Base-by-base conservation (phyloP, 768 basidiomycete genomes). In the Aureoboletus auriporus region DNA sequence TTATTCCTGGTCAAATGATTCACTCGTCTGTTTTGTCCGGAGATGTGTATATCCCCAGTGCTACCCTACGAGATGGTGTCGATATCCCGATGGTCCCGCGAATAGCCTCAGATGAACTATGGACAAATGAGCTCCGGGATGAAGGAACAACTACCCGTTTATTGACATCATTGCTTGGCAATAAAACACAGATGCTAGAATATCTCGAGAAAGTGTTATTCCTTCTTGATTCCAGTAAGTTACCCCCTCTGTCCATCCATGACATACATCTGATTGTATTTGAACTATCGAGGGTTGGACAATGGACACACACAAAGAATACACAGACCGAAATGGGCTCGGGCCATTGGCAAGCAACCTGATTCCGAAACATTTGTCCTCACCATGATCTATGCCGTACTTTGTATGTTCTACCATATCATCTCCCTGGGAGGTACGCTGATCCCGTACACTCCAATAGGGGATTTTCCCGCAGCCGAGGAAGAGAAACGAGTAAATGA, bases 181-280 rank as follows among this genome's bases (percentile, higher is more conserved):
- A 23, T 23, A 23, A 23, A 23, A 23, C 20, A 23, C 20, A 23
- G 20, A 23, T 23, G 20, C 20, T 23, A 4, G 20, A 23, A 23
- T 54, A 28, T 10, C 39, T 54, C 3, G 40, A 42, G 9, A 41
- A 38, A 8, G 37, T 56, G 16, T 20, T 56, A 13, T 40, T 40
- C 36, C 37, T 56, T 39, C 42, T 56, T 27, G 20, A 44, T 31
- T 43, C 9, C 13, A 11, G 55, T 54, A 26, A 23, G 55, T 16
- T 26, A 23, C 20, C 4, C 5, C 13, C 27, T 26, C 5, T 47
- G 6, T 12, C 2, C 45, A 23, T 17, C 2, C n/a, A 8, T 11
- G 16, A 12, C 35, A 2, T 12, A 14, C 6, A 35, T 16, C 20
- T 29, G 2, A 40, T 8, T n/a, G 8, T 6, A 3, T 31, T 17